Base-by-base conservation (phyloP, 805 yeast genomes). In the Metschnikowia reukaufii region DNA sequence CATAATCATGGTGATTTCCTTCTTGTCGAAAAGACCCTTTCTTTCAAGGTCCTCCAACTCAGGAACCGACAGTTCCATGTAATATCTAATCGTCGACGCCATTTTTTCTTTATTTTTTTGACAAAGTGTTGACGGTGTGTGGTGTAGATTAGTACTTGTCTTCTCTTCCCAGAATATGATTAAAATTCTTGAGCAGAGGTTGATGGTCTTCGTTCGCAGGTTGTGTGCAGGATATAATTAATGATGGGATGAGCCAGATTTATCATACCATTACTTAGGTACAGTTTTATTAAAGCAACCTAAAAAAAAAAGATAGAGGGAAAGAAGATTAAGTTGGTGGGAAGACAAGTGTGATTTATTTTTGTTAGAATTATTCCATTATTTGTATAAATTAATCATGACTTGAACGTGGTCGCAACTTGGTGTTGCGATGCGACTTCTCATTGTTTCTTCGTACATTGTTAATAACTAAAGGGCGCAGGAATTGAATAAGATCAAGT, bases 31-130 rank as follows among this genome's bases (percentile, higher is more conserved):
- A 4, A 94, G 73, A 3, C 90, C 90, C 59, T 88, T 85, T 47
- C 79, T 79, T 49, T 84, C 82, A 29, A 94, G 77, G 59, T 92
- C 99, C 59, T 91, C 92, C 45, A 94, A 76, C 66, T 94, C 99
- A 0, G 96, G 96, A 60, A 91, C 90, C 4, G 90, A 79, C 71
- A 76, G 82, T 62, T 81, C 85, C 57, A 81, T 62, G 58, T 72
- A 77, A 60, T 75, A 79, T 65, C 85, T 72, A 10, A 70, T 72
- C 47, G 65, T 70, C 29, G 72, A 75, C 13, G 76, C 68, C 77
- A 72, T 72, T 25, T 2, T 36, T 13, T 13, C 6, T 7, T 6
- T 6, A 13, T 6, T 31, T 31, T 8, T 25, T 25, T 12, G 7
- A 25, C 6, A 31, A 31, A 31, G 34, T 12, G 34, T 12, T 31